phyloP scores from a whole-genome alignment of 179 eudicot species.

The Spinacia oleracea region DNA sequence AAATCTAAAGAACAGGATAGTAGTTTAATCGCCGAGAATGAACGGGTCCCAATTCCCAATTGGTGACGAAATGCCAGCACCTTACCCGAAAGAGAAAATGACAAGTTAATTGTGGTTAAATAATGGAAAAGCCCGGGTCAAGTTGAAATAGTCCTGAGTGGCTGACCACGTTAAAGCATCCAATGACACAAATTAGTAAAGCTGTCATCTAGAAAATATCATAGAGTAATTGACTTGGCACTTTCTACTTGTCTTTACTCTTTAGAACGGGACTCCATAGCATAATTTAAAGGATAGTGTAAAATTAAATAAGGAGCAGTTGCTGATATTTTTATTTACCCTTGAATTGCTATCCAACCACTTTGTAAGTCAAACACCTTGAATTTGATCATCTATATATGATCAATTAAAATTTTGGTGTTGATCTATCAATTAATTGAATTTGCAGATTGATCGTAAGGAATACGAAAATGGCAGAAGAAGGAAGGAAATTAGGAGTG shows the following conservation, averaged over 20 bases:
- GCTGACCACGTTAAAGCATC: neutral
- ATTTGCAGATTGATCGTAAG: neutral
- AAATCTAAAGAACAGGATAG: too few species aligned
- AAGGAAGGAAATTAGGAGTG: constrained; percentile 41
- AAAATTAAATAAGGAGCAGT: neutral
- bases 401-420: too few species aligned
- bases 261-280: neutral
- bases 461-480: constrained; percentile 9
- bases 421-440: too few species aligned
- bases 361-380: constrained; percentile 3
- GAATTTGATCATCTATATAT: too few species aligned
- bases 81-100: neutral
- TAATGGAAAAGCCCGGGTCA: neutral
- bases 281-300: neutral
- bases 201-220: neutral
- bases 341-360: neutral
- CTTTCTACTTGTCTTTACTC: neutral
- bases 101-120: neutral
- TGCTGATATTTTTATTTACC: neutral
- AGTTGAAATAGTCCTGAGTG: too few species aligned
- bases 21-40: too few species aligned
- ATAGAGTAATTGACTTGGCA: constrained; percentile 4
- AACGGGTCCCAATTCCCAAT: too few species aligned
- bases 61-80: neutral
- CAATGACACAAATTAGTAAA: neutral